These are phyloP conservation scores for Solanum habrochaites DNA, from an alignment of 257 asterid species.

Conservation along the genomic window DNA sequence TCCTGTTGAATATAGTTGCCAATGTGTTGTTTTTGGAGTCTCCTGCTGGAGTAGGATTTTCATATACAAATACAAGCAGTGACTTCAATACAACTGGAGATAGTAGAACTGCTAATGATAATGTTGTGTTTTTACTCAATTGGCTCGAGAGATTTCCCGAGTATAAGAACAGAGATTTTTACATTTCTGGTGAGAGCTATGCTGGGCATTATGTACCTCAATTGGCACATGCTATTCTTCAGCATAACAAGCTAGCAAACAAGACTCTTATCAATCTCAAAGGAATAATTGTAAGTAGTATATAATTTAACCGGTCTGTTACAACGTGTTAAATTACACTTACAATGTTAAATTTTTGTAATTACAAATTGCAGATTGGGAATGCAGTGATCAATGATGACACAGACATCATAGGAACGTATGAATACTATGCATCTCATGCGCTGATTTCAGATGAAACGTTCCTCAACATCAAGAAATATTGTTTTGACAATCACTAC, in stretches of 20 bases:
- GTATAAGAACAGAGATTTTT: slow-evolving; percentile 23
- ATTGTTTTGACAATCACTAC: not conserved
- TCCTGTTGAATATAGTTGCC: slow-evolving; percentile 12
- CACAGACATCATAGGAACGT: not conserved
- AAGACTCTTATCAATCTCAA: slow-evolving; percentile 22
- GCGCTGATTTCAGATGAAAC: slow-evolving; percentile 13
- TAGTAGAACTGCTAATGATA: slow-evolving; percentile 17
- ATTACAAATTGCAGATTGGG: slow-evolving; percentile 1
- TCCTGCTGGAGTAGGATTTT: slow-evolving; percentile 43
- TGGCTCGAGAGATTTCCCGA: slow-evolving; percentile 39
- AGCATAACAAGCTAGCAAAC: slow-evolving; percentile 2
- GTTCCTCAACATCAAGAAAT: not conserved
- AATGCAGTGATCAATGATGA: slow-evolving; percentile 2
- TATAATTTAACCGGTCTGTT: not conserved
- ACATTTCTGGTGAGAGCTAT: slow-evolving; percentile 33
- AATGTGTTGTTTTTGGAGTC: slow-evolving; percentile 38
- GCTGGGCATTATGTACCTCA: slow-evolving; percentile 38
- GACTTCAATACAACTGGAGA: slow-evolving; percentile 19
- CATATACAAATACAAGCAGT: slow-evolving; percentile 28
- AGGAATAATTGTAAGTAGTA: slow-evolving; percentile 26
- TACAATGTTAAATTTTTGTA: not conserved
- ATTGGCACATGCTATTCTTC: slow-evolving; percentile 19
- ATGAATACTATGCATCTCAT: slow-evolving; percentile 2
- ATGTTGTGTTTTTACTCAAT: slow-evolving; percentile 24
- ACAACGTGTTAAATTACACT: not conserved